These are phyloP conservation scores for Metrosideros polymorpha DNA, from an alignment of 441 rosid species.

Conservation along the genomic window DNA sequence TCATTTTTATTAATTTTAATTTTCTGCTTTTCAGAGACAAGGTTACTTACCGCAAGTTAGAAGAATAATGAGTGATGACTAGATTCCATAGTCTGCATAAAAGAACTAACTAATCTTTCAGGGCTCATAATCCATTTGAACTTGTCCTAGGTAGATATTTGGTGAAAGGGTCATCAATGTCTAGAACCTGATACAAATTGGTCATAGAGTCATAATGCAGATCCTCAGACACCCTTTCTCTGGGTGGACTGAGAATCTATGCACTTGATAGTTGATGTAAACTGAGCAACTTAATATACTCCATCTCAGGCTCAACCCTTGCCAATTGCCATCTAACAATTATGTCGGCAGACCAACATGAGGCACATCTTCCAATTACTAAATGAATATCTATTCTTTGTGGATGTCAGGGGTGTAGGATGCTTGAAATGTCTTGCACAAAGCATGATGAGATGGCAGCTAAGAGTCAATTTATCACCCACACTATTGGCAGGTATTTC, in stretches of 20 bases:
- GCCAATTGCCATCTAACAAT: neutral
- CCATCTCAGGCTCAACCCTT: neutral
- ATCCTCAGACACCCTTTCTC: neutral
- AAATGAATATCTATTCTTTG: neutral
- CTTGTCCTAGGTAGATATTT: neutral
- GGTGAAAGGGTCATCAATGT: neutral
- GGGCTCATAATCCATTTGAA: neutral
- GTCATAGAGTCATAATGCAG: neutral
- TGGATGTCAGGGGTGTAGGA: slow-evolving; percentile 40
- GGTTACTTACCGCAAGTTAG: neutral
- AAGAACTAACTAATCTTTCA: neutral
- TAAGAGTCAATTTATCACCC: slow-evolving; percentile 37
- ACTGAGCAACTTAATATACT: neutral
- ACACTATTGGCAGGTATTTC: slow-evolving; percentile 36
- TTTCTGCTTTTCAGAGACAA: neutral
- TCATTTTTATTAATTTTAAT: neutral
- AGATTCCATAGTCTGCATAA: neutral
- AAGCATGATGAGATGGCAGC: slow-evolving; percentile 46
- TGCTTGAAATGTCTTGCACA: slow-evolving; percentile 60
- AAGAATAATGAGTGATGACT: neutral
- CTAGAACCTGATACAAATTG: neutral
- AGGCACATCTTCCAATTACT: neutral
- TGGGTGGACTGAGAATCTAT: neutral
- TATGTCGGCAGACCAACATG: neutral
- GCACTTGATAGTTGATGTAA: neutral